A percentile compares a stretch with the other conserved stretches of the same genome.
Conservation (phyloP, 169 alveolate species). For the Theileria equi region DNA sequence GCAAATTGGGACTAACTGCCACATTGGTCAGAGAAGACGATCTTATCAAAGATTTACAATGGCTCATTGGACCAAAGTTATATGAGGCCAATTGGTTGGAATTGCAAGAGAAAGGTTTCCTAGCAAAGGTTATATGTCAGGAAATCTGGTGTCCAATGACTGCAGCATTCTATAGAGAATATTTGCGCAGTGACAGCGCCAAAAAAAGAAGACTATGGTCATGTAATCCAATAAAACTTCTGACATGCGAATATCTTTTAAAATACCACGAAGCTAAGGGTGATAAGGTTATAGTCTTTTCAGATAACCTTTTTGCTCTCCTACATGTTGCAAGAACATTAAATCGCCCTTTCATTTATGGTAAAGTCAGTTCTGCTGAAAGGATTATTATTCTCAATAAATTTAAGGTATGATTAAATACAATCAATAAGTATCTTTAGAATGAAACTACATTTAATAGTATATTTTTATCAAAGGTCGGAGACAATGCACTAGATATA, state of each 20-base stretch:
- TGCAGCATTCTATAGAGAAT: slow-evolving; percentile 90
- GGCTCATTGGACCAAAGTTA: slow-evolving; percentile 98
- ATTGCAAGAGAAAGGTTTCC: slow-evolving; percentile 92
- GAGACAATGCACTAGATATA: slow-evolving; percentile 99
- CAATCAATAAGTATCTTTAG: slow-evolving; percentile 5
- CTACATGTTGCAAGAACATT: slow-evolving; percentile 84
- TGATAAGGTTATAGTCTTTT: slow-evolving; percentile 96
- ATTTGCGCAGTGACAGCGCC: slow-evolving; percentile 84
- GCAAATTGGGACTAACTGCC: slow-evolving; percentile 98
- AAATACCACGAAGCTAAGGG: slow-evolving; percentile 94
- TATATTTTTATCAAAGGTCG: slow-evolving; percentile 95
- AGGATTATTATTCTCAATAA: slow-evolving; percentile 88
- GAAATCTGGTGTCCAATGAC: slow-evolving; percentile 99
- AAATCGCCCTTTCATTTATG: slow-evolving; percentile 89
- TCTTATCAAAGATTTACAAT: slow-evolving; percentile 93
- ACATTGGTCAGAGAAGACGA: slow-evolving; percentile 99
- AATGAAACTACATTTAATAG: slow-evolving; percentile 85
- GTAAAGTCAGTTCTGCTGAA: slow-evolving; percentile 86
- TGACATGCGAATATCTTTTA: slow-evolving; percentile 91
- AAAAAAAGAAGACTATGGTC: slow-evolving; percentile 91
- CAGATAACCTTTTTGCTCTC: slow-evolving; percentile 96
- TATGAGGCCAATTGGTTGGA: slow-evolving; percentile 99
- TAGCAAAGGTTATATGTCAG: slow-evolving; percentile 96
- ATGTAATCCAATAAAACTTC: slow-evolving; percentile 96
- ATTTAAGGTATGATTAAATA: slow-evolving; percentile 72